Conservation (phyloP, 306 rosid species). For the Prunus kanzakura region DNA sequence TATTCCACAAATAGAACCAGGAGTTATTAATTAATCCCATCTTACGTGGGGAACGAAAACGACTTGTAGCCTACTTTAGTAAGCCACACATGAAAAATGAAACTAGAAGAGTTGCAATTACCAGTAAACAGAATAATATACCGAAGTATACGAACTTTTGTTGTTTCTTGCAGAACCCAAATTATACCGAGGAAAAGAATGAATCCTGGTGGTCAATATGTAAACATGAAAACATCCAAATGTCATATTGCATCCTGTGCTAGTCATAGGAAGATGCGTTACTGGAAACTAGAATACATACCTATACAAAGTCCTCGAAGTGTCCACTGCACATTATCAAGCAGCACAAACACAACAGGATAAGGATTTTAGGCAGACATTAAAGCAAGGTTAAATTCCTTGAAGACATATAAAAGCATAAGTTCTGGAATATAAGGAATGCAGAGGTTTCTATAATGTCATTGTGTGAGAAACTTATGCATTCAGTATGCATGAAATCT, state of each 20-base stretch:
- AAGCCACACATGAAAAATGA: background rate
- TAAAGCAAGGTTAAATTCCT: background rate
- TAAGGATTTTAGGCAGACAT: background rate
- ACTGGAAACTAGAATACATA: slow-evolving; percentile 16
- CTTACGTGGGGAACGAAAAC: background rate
- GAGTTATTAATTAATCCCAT: background rate
- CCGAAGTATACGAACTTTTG: slow-evolving; percentile 45
- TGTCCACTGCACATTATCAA: slow-evolving; percentile 48
- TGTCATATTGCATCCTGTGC: slow-evolving; percentile 3
- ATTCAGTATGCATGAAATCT: background rate
- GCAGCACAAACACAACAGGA: background rate
- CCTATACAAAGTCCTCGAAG: slow-evolving; percentile 76
- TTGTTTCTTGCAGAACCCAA: slow-evolving; percentile 68
- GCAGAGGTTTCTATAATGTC: too few species aligned
- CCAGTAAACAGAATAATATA: slow-evolving; percentile 61
- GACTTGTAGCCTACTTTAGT: background rate
- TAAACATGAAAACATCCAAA: slow-evolving; percentile 5
- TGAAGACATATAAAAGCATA: background rate
- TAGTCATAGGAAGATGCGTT: background rate
- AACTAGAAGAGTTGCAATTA: slow-evolving; percentile 17
- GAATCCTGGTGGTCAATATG: slow-evolving; percentile 45
- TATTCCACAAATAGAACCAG: background rate
- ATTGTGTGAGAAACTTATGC: background rate
- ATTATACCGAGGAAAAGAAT: slow-evolving; percentile 54
- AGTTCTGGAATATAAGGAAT: too few species aligned